Base-by-base conservation (phyloP, 768 basidiomycete genomes). In the Russula griseocarnosa region DNA sequence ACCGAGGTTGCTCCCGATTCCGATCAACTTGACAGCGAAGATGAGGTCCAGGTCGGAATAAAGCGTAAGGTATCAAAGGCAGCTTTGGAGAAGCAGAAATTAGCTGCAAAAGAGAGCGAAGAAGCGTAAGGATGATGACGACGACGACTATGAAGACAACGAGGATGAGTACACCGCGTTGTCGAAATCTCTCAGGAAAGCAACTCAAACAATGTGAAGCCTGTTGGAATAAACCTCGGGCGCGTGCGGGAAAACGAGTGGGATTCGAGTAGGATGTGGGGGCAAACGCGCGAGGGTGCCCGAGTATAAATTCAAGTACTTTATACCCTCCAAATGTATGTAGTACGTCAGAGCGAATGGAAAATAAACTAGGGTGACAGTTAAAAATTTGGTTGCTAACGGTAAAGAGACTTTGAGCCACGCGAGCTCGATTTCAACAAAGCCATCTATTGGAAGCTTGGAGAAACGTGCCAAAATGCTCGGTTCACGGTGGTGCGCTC, bases 401-500 rank as follows among this genome's bases (percentile, higher is more conserved):
- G n/a, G n/a, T n/a, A n/a, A n/a, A n/a, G n/a, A n/a, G n/a, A n/a
- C n/a, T n/a, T n/a, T n/a, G n/a, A n/a, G n/a, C n/a, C n/a, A n/a
- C n/a, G n/a, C n/a, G n/a, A n/a, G n/a, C n/a, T n/a, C n/a, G n/a
- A n/a, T n/a, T n/a, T n/a, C n/a, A n/a, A n/a, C n/a, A n/a, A n/a
- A n/a, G 63, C 90, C 88, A 1, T 78, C 87, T 3, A 79, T 87
- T 5, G 96, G 96, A 1, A 86, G 84, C 67, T 89, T 95, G 60
- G 86, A 86, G 67, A 77, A 81, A 7, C 98, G 97, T 71, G 90
- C 86, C 1, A n/a, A 81, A 82, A 60, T 99, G 96, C 73, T 79
- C 85, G 87, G 68, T 97, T 96, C 72, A 92, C 92, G 18, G 90
- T 95, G 71, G 96, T 97, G 74, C 62, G 86, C 81, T 18, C 32